Evolutionary conservation across 768 basidiomycete species (phyloP).

Genomic region (Naganishia onofrii): DNA sequence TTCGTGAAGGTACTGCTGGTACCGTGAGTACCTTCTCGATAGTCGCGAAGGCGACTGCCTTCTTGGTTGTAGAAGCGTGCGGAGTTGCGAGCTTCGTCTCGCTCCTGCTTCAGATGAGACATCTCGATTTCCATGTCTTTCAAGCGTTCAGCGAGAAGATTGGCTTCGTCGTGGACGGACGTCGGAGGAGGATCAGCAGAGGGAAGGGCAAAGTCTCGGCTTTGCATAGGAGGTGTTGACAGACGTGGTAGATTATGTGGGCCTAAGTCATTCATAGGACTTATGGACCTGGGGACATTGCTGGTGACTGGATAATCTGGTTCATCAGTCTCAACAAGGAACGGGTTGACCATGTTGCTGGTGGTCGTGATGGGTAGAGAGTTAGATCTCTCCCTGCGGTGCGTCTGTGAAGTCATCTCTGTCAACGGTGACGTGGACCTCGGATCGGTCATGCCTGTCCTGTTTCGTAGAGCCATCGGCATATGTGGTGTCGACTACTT

Average conservation of each 20-base stretch:
- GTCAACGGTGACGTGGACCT: not conserved
- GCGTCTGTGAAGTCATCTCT: not conserved
- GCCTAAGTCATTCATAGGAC: no score
- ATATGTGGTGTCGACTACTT: not conserved
- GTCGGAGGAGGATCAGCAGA: not conserved
- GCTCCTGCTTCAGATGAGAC: not conserved
- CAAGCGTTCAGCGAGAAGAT: not conserved
- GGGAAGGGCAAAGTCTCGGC: no score
- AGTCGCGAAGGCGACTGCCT: not conserved
- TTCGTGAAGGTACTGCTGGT: not conserved
- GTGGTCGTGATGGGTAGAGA: not conserved
- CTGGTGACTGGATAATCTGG: not conserved
- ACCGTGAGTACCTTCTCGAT: not conserved
- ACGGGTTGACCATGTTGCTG: not conserved
- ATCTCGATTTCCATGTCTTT: not conserved
- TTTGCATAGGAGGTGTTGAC: no score
- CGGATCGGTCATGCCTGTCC: not conserved
- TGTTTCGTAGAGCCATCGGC: constrained; percentile 6
- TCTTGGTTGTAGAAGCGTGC: not conserved
- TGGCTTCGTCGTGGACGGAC: not conserved
- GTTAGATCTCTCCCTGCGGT: not conserved
- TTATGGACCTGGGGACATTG: no score
- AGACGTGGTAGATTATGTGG: no score
- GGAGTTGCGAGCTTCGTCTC: not conserved
- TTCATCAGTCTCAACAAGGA: not conserved